These are phyloP conservation scores for Sarcomyxa edulis DNA, from an alignment of 768 basidiomycete genomes.

Conservation along the genomic window DNA sequence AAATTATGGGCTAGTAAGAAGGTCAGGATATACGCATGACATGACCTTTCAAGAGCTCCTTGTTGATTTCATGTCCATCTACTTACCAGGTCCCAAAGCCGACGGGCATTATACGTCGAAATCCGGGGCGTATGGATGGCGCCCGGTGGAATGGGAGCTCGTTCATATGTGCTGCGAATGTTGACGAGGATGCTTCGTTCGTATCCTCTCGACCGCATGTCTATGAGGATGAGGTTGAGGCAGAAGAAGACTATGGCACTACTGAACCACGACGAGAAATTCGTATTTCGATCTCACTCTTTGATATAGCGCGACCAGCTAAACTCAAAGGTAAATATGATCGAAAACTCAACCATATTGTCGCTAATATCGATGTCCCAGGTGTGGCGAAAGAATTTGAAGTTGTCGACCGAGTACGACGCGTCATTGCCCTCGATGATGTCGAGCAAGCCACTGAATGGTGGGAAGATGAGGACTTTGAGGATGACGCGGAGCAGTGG, in stretches of 20 bases:
- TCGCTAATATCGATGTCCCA: conserved; percentile 4
- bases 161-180: conserved; percentile 13
- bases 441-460: conserved; percentile 12
- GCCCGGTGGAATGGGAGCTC: conserved; percentile 18
- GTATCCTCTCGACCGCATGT: no score
- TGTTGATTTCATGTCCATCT: not conserved
- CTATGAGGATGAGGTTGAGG: no score
- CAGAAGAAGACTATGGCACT: conserved; percentile 12
- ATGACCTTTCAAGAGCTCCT: not conserved
- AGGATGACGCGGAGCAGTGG: conserved; percentile 16
- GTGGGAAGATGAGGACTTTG: no score
- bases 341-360: not conserved
- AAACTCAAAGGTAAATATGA: conserved; percentile 21
- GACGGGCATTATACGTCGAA: conserved; percentile 10
- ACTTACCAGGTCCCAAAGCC: not conserved
- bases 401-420: conserved; percentile 12
- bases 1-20: conserved; percentile 5
- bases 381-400: conserved; percentile 22
- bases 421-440: conserved; percentile 16
- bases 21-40: conserved; percentile 4
- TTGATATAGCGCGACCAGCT: conserved; percentile 26
- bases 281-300: conserved; percentile 17
- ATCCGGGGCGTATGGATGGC: conserved; percentile 19
- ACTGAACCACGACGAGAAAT: no score
- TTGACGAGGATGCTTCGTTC: no score